These are phyloP conservation scores for Aspergillus sojae DNA, from an alignment of 2,329 filamentous ascomycete genomes.

Conservation along the genomic window DNA sequence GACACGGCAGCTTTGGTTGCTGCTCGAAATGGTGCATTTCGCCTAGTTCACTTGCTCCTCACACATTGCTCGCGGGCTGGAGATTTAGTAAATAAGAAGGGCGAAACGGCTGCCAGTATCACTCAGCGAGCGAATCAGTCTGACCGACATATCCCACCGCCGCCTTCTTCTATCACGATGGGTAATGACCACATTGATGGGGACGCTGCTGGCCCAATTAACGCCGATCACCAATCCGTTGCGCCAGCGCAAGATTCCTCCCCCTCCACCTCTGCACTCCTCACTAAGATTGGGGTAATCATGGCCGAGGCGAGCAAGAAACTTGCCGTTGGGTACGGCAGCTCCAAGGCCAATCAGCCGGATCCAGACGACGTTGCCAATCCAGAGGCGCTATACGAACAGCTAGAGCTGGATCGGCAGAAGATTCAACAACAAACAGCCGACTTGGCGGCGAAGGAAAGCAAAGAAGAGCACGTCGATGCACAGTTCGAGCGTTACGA, in stretches of 20 bases:
- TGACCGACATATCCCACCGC: conserved; percentile 66
- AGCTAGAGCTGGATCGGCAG: conserved; percentile 48
- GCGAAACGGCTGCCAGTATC: conserved; percentile 81
- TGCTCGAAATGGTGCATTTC: conserved; percentile 83
- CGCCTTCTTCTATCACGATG: conserved; percentile 67
- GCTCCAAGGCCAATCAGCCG: conserved; percentile 66
- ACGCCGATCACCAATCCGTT: conserved; percentile 30
- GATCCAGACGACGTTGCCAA: conserved; percentile 45
- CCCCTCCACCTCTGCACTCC: conserved; percentile 70
- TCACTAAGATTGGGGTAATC: conserved; percentile 68
- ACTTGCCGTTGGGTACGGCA: conserved; percentile 60
- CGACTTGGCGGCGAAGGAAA: conserved; percentile 39
- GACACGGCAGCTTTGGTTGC: conserved; percentile 90
- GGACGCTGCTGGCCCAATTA: conserved; percentile 30
- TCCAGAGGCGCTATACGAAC: conserved; percentile 44
- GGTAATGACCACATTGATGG: conserved; percentile 41
- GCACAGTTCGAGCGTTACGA: conserved; percentile 44
- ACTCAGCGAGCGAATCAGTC: conserved; percentile 72
- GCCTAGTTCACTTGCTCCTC: conserved; percentile 67
- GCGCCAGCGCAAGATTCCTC: conserved; percentile 46
- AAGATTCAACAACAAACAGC: conserved; percentile 45
- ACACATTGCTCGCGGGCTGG: conserved; percentile 76
- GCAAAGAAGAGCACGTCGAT: conserved; percentile 39
- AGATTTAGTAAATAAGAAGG: conserved; percentile 78
- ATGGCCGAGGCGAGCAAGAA: conserved; percentile 73